Evolutionary conservation across 306 rosid species (phyloP).

Genomic region (Aeschynomene evenia): DNA sequence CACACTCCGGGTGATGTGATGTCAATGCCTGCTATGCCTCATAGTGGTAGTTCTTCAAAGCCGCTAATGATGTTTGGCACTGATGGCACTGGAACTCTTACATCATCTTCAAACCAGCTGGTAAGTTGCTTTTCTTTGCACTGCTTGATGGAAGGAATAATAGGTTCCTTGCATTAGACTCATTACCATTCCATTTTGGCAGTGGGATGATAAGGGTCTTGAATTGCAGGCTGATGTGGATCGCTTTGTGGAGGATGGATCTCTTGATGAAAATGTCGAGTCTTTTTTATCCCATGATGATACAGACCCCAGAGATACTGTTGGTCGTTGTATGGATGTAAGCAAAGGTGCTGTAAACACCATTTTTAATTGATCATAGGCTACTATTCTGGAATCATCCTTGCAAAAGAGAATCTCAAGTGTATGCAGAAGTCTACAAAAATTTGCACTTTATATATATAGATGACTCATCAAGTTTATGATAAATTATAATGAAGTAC

Average conservation of each 20-base stretch:
- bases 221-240: constrained; percentile 99
- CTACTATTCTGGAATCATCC: constrained; percentile 28
- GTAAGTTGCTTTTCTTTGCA: constrained; percentile 51
- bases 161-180: constrained; percentile 64
- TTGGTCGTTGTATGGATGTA: constrained; percentile 92
- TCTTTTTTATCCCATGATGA: constrained; percentile 98
- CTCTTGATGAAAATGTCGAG: constrained; percentile 95
- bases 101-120: constrained; percentile 94
- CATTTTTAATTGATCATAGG: constrained; percentile 29
- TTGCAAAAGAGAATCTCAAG: constrained; percentile 30
- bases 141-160: constrained; percentile 50
- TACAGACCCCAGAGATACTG: constrained; percentile 87
- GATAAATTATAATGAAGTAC: constrained; percentile 18
- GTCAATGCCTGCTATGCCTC: constrained; percentile 94
- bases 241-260: constrained; percentile 93
- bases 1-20: constrained; percentile 98
- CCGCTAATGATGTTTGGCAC: constrained; percentile 79
- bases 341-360: constrained; percentile 82
- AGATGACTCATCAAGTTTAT: background rate
- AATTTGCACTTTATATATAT: background rate
- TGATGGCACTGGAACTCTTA: constrained; percentile 80
- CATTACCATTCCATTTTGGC: constrained; percentile 95
- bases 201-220: constrained; percentile 99
- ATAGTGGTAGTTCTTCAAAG: constrained; percentile 83
- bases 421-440: constrained; percentile 2